Conservation (phyloP, 805 yeast genomes). For the Komagataella pseudopastoris region DNA sequence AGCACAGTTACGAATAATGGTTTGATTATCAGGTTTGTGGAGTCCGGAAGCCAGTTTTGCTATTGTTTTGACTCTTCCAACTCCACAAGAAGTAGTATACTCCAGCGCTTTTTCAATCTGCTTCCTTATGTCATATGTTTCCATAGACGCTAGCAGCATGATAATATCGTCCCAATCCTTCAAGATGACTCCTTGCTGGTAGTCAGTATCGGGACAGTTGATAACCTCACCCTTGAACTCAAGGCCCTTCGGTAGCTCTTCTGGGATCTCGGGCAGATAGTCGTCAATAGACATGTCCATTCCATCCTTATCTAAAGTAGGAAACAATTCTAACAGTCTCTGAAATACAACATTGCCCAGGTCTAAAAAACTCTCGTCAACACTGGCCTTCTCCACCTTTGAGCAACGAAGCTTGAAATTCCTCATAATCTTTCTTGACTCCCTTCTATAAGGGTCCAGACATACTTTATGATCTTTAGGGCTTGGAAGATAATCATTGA, state of each 20-base stretch:
- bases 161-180: slow-evolving; percentile 77
- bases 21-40: slow-evolving; percentile 78
- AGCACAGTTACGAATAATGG: slow-evolving; percentile 42
- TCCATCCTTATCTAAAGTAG: slow-evolving; percentile 20
- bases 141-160: slow-evolving; percentile 49
- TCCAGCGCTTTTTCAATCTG: slow-evolving; percentile 41
- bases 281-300: slow-evolving; percentile 3
- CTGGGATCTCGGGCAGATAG: slow-evolving; percentile 28
- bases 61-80: slow-evolving; percentile 60
- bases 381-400: slow-evolving; percentile 83
- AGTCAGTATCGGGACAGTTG: not conserved
- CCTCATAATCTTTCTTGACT: slow-evolving; percentile 64
- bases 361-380: slow-evolving; percentile 86
- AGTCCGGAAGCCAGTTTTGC: slow-evolving; percentile 83
- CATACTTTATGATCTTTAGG: slow-evolving; percentile 69
- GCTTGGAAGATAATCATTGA: slow-evolving; percentile 37
- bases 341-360: slow-evolving; percentile 51
- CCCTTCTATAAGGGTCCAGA: slow-evolving; percentile 83
- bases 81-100: slow-evolving; percentile 85
- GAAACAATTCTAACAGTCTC: slow-evolving; percentile 28
- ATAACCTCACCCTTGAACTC: slow-evolving; percentile 5
- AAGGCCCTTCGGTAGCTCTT: slow-evolving; percentile 16
- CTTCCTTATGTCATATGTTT: slow-evolving; percentile 40
- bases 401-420: slow-evolving; percentile 51
- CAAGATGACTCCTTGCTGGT: slow-evolving; percentile 2